These are phyloP conservation scores for Aspergillus versicolor DNA, from an alignment of 2,329 filamentous ascomycete genomes.

Conservation along the genomic window DNA sequence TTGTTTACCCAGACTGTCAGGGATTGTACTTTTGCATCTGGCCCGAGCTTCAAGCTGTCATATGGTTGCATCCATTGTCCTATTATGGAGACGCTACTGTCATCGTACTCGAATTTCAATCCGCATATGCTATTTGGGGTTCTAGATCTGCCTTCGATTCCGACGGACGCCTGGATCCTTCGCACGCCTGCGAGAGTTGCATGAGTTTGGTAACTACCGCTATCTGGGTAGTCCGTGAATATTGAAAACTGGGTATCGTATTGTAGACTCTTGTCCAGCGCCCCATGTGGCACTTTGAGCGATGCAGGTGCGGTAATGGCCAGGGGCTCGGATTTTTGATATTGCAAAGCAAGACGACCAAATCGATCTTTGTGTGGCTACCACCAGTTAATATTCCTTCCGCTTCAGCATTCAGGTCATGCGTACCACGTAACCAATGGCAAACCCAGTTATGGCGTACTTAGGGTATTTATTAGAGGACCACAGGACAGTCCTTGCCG, in stretches of 20 bases:
- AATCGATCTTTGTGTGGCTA: not conserved
- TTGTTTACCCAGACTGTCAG: slow-evolving; percentile 10
- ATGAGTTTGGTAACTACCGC: slow-evolving; percentile 10
- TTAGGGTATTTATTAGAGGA: not conserved
- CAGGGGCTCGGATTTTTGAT: not conserved
- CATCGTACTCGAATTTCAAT: slow-evolving; percentile 12
- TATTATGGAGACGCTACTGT: slow-evolving; percentile 5
- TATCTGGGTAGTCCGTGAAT: not conserved
- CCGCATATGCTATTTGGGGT: slow-evolving; percentile 3
- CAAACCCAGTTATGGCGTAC: not conserved
- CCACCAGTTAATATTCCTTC: not conserved
- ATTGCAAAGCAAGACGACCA: not conserved
- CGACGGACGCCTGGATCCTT: slow-evolving; percentile 9
- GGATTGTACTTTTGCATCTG: slow-evolving; percentile 4
- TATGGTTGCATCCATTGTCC: slow-evolving; percentile 12
- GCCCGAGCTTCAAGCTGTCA: slow-evolving; percentile 1
- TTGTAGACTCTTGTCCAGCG: not conserved
- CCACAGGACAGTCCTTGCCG: not conserved
- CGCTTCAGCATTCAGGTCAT: no score
- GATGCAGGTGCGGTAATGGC: no score
- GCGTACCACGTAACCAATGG: not conserved
- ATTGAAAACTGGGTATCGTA: slow-evolving; percentile 10
- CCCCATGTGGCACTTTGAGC: not conserved
- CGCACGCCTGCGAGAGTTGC: slow-evolving; percentile 10
- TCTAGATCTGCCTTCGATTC: slow-evolving; percentile 5